Base-by-base conservation (phyloP, 116 monocot species). In the Posidonia oceanica region DNA sequence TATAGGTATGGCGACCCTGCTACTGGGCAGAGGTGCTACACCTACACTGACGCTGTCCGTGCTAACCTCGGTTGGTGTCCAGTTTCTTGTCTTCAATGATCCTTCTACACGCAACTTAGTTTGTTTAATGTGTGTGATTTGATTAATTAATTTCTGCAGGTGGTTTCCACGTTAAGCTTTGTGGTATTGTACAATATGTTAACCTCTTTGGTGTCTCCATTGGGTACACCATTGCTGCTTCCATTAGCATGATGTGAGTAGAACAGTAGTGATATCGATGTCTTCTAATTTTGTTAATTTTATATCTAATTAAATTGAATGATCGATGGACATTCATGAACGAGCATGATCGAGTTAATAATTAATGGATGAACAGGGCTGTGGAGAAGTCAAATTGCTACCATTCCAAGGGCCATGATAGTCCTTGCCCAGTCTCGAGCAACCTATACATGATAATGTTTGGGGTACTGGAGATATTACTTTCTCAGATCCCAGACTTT, bases 401-500 rank as follows among this genome's bases (percentile, higher is more conserved):
- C 75, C 96, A 89, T 57, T 44, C 79, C 18, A 85, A 79, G 5
- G 88, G 86, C 4, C 71, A 88, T 51, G 44, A 80, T 42, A 72
- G 57, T 60, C 85, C 88, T 0, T 96, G 96, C 74, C 81, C 54
- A 63, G 71, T 76, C 39, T 86, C 86, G 0, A 84, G 91, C 86
- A 88, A 80, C 52, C 62, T 75, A 0, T 91, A 85, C 88, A 96
- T 96, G 96, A 91, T 96, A 63, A 41, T 83, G 40, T 96, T 96
- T 64, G 96, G 96, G 8, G 63, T 87, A 3, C 69, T 59, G 0
- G 76, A 96, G 88, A 75, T 96, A 38, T 2, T 96, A n/a, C 83
- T 96, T 78, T 96, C 96, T n/a, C 96, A 96, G 63, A 91, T 96
- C 17, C 96, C 91, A 10, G 82, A 91, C 66, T 96, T 96, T 70